phyloP scores from a whole-genome alignment of 257 asterid genomes.

The Anisodus tanguticus region DNA sequence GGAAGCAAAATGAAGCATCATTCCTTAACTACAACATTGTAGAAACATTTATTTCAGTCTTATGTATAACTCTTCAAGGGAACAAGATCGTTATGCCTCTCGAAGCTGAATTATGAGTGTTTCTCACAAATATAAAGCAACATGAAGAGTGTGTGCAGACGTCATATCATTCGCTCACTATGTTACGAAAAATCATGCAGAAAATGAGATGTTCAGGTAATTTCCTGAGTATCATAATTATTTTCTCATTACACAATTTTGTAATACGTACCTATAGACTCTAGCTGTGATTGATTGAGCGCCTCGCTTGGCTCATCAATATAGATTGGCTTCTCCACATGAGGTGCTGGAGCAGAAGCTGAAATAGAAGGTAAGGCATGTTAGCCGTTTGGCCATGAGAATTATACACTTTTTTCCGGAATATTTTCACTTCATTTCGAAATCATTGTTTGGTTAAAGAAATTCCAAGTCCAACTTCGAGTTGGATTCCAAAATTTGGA shows the following conservation, averaged over 20 bases:
- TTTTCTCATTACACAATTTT: neutral
- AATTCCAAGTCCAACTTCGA: no score
- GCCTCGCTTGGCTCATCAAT: conserved; percentile 60
- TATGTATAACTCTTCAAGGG: neutral
- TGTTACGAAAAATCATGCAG: neutral
- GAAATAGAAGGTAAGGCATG: conserved; percentile 28
- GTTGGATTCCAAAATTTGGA: no score
- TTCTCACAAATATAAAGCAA: neutral
- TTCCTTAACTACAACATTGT: neutral
- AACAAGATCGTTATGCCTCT: neutral
- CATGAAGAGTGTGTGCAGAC: neutral
- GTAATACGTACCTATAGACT: conserved; percentile 56
- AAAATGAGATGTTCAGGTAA: neutral
- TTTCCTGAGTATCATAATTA: neutral
- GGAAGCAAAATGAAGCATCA: neutral
- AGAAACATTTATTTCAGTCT: neutral
- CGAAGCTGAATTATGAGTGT: neutral
- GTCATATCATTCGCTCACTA: neutral
- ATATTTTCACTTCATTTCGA: no score
- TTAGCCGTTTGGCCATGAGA: neutral
- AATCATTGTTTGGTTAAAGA: no score
- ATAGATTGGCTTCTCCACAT: conserved; percentile 51
- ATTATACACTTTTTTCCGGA: no score
- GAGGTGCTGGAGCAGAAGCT: conserved; percentile 48
- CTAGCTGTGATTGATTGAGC: conserved; percentile 64